Evolutionary conservation across 352 stramenopile species (phyloP).

Genomic region (Stramenopiles sp.): DNA sequence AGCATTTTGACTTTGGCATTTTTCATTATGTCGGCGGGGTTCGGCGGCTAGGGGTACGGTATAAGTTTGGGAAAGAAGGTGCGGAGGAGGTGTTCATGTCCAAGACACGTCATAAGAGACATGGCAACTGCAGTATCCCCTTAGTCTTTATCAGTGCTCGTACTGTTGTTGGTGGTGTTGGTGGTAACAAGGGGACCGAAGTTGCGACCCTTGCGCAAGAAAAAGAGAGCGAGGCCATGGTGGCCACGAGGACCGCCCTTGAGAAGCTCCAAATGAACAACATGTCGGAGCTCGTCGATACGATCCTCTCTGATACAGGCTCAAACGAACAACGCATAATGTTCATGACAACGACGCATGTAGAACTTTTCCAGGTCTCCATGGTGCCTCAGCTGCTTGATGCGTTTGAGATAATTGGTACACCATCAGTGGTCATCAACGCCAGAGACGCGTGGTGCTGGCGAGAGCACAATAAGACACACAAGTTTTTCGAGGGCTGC

Average conservation of each 20-base stretch:
- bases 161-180: constrained; percentile 9
- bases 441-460: too few relatives aligned
- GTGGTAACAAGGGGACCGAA: constrained; percentile 8
- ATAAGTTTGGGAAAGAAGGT: constrained; percentile 10
- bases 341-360: too few relatives aligned
- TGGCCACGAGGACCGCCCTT: constrained; percentile 5
- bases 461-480: too few relatives aligned
- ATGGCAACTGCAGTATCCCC: constrained; percentile 5
- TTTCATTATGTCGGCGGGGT: neutral
- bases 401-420: too few relatives aligned
- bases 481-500: too few relatives aligned
- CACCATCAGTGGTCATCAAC: too few relatives aligned
- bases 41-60: constrained; percentile 2
- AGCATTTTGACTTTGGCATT: constrained; percentile 10
- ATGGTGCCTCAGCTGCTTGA: too few relatives aligned
- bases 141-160: constrained; percentile 10
- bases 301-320: constrained; percentile 6
- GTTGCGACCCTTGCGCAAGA: constrained; percentile 7
- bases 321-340: constrained; percentile 10
- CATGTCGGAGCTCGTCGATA: constrained; percentile 8
- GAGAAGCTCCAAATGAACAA: constrained; percentile 10
- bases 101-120: constrained; percentile 9
- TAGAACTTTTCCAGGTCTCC: too few relatives aligned
- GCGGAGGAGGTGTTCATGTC: constrained; percentile 7
- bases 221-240: constrained; percentile 8